A percentile compares a stretch with the other conserved stretches of the same genome.
Conservation (phyloP, 257 asterid species). For the Solanum microdontum region DNA sequence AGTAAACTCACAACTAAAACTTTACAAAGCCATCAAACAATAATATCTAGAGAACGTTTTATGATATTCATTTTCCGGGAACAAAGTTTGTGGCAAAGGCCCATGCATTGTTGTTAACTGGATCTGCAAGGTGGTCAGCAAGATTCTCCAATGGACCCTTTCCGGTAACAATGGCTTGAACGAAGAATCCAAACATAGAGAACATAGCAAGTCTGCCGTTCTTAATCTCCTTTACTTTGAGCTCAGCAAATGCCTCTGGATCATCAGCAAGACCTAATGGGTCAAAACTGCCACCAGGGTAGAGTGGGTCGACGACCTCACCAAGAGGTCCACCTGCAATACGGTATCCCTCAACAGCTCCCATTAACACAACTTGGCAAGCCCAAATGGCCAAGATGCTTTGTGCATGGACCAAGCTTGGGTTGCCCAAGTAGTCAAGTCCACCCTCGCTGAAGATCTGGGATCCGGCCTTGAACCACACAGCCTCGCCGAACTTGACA, state of each 20-base stretch:
- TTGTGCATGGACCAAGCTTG: no score
- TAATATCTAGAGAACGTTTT: background rate
- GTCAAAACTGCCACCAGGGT: background rate
- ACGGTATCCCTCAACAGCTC: background rate
- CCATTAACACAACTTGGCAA: background rate
- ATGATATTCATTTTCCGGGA: background rate
- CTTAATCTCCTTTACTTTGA: background rate
- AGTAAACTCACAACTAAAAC: background rate
- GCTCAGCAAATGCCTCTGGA: background rate
- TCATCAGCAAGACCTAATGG: background rate
- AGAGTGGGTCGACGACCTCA: background rate
- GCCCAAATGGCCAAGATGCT: background rate
- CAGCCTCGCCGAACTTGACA: background rate
- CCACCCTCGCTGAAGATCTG: background rate
- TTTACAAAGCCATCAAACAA: background rate
- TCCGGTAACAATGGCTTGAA: conserved; percentile 54
- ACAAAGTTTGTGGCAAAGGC: background rate
- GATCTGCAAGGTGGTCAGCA: conserved; percentile 55
- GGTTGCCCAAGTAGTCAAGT: background rate
- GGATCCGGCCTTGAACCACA: background rate
- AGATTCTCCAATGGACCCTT: conserved; percentile 60
- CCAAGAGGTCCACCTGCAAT: background rate
- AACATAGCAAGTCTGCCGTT: background rate
- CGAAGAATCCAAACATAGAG: conserved; percentile 35
- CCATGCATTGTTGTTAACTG: conserved; percentile 8